Base-by-base conservation (phyloP, 768 basidiomycete species). In the Tylopilus subfusipes region DNA sequence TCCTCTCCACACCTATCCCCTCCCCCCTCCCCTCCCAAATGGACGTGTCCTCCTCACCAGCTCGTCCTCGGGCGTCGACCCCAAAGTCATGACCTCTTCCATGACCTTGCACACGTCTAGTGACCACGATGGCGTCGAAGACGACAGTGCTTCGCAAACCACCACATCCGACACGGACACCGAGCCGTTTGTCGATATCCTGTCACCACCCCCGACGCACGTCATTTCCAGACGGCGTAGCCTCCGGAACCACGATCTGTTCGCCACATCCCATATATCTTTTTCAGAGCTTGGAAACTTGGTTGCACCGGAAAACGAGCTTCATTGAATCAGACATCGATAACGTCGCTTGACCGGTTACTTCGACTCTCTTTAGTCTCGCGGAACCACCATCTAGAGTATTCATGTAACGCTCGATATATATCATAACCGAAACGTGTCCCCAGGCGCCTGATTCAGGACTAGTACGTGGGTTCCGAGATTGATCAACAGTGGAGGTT, bases 271-370 rank as follows among this genome's bases (percentile, higher is more conserved):
- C 0, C 67, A 66, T 27, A 61, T 67, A 1, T 67, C 66, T 0
- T 67, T 67, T 31, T 21, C 66, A 0, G 67, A 67, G 9, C 64
- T 67, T 8, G 66, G 66, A 13, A 68, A 44, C 48, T n/a, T 66
- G 53, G 44, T 66, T 13, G 55, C 57, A 14, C 43, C 66, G 0
- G n/a, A 52, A 4, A 10, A 48, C 18, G 58, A 42, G 5, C 2
- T 2, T 22, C 40, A 43, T 5, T 33, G 8, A 24, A 8, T 5
- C 2, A 4, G 33, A 19, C n/a, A n/a, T 38, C 2, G n/a, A 5
- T 27, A 27, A 10, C 3, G 4, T 38, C 11, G n/a, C 38, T 38
- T 38, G 38, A 8, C 10, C 18, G 16, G 16, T 18, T 27, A 19
- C 11, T 19, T 21, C 21, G 11, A 19, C 18, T 36, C 25, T 30